Evolutionary conservation across 108 stramenopile species (phyloP).

Genomic region (Licmophora abbreviata): DNA sequence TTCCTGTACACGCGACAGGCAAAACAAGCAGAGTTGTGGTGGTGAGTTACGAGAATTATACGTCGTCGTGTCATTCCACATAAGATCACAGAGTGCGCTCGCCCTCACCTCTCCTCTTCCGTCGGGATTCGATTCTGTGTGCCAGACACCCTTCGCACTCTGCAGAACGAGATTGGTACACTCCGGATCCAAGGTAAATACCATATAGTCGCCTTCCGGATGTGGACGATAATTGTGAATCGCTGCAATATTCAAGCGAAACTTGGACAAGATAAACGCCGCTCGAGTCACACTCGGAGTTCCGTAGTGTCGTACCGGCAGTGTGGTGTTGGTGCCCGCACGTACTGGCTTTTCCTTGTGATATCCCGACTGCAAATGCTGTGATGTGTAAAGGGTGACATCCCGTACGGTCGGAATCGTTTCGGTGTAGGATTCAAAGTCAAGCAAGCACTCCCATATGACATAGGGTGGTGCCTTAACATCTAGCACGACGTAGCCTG

Average conservation of each 20-base stretch:
- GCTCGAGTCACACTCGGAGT: constrained; percentile 74
- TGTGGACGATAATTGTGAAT: constrained; percentile 79
- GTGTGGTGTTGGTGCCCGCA: constrained; percentile 52
- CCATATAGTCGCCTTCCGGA: constrained; percentile 80
- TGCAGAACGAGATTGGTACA: constrained; percentile 74
- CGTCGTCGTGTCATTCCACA: too few relatives aligned
- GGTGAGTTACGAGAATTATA: neutral
- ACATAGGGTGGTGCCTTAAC: constrained; percentile 69
- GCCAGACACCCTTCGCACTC: constrained; percentile 85
- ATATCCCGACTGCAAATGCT: constrained; percentile 55
- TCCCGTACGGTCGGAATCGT: constrained; percentile 73
- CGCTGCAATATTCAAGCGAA: constrained; percentile 81
- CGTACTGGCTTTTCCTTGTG: constrained; percentile 53
- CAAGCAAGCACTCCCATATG: constrained; percentile 82
- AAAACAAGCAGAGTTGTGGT: neutral
- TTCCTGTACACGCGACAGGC: constrained; percentile 10
- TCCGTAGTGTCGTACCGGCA: constrained; percentile 65
- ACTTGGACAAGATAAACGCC: constrained; percentile 66
- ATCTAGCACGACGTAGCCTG: constrained; percentile 78
- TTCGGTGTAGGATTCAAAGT: constrained; percentile 78
- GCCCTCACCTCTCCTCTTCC: constrained; percentile 43
- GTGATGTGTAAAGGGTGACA: constrained; percentile 75
- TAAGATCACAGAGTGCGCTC: too few relatives aligned
- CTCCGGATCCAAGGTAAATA: constrained; percentile 73
- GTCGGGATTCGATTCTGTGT: constrained; percentile 69